Conservation (phyloP, 805 yeast species). For the Hanseniaspora pseudoguilliermondii region DNA sequence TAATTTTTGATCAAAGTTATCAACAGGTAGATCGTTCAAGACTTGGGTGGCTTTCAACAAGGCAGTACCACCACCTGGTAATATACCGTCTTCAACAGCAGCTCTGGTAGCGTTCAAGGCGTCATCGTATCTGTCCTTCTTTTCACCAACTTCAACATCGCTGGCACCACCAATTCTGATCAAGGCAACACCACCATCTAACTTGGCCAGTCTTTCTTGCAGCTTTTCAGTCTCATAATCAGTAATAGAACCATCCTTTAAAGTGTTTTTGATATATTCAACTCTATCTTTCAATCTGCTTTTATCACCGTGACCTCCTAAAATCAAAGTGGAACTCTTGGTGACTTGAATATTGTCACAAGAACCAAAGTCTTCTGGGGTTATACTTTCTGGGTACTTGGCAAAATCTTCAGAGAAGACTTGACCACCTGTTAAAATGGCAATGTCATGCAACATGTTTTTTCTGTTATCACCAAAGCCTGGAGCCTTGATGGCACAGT, state of each 20-base stretch:
- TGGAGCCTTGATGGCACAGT: conserved; percentile 95
- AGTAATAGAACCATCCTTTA: conserved; percentile 54
- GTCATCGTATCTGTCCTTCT: conserved; percentile 98
- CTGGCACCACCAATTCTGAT: conserved; percentile 94
- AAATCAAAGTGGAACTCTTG: conserved; percentile 86
- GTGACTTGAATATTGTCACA: conserved; percentile 86
- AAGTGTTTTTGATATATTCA: conserved; percentile 79
- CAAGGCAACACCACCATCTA: conserved; percentile 97
- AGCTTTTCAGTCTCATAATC: conserved; percentile 94
- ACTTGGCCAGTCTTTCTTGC: conserved; percentile 93
- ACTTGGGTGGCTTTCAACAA: conserved; percentile 77
- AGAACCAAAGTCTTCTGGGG: conserved; percentile 77
- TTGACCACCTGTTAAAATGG: conserved; percentile 89
- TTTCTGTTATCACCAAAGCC: conserved; percentile 98
- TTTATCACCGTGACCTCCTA: conserved; percentile 85
- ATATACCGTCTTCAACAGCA: conserved; percentile 95
- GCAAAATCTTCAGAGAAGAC: conserved; percentile 78
- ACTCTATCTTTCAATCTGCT: conserved; percentile 72
- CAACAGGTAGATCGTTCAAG: conserved; percentile 57
- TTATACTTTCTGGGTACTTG: conserved; percentile 88
- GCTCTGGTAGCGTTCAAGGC: conserved; percentile 98
- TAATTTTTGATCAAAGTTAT: conserved; percentile 88
- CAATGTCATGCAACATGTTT: conserved; percentile 90
- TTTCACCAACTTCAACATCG: conserved; percentile 97
- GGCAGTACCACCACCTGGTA: conserved; percentile 99